Percentiles rank a stretch among this genome's conserved stretches.
These are phyloP conservation scores for Berberis vulgaris DNA, from an alignment of 164 flowering plant genomes.

Conservation along the genomic window DNA sequence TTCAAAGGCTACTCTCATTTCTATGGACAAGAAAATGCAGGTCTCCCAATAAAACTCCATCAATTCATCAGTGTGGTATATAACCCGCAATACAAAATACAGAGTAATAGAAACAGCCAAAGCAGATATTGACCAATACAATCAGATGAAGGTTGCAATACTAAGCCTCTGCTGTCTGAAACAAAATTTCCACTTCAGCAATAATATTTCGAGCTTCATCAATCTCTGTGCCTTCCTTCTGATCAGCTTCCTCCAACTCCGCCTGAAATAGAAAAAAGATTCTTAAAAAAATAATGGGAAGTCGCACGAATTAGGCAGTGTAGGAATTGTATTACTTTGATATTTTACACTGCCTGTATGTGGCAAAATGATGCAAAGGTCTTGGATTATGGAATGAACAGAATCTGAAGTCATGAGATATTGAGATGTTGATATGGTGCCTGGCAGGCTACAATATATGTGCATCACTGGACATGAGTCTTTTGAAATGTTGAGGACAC, in stretches of 20 bases:
- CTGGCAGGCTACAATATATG: background rate
- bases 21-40: too few relatives aligned
- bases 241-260: conserved; percentile 49
- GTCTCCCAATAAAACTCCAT: too few relatives aligned
- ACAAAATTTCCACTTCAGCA: conserved; percentile 39
- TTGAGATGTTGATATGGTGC: background rate
- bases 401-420: background rate
- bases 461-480: background rate
- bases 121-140: too few relatives aligned
- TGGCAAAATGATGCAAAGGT: background rate
- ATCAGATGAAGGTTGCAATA: too few relatives aligned
- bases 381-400: background rate
- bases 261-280: conserved; percentile 29
- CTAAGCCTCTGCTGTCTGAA: conserved; percentile 36
- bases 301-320: background rate
- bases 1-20: too few relatives aligned
- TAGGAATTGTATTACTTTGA: background rate
- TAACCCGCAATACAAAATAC: too few relatives aligned
- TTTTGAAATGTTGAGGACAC: background rate
- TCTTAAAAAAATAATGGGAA: background rate
- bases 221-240: conserved; percentile 47
- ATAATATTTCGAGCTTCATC: conserved; percentile 50
- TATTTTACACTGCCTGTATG: background rate
- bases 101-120: too few relatives aligned
- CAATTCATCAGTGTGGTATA: too few relatives aligned